Evolutionary conservation across 371 early-diverging fungal genomes (phyloP).

Genomic region (Syncephalis plumigaleata): DNA sequence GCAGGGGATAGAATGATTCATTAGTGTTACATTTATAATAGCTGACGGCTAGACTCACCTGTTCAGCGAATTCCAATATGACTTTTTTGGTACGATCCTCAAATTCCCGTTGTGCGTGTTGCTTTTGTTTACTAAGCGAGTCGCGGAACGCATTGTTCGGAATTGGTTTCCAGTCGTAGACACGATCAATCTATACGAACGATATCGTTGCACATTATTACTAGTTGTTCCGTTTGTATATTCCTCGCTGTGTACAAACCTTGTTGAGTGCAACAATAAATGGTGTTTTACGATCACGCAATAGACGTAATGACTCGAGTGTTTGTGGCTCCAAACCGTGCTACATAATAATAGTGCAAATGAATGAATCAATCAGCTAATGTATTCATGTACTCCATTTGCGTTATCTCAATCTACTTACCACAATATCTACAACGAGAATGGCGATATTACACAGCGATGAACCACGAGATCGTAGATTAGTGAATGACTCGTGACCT

Average conservation of each 20-base stretch:
- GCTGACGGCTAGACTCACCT: too few species aligned
- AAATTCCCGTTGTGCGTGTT: conserved; percentile 75
- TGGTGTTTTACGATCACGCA: conserved; percentile 94
- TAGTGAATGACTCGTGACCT: conserved; percentile 99
- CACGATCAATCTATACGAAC: conserved; percentile 75
- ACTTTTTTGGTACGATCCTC: conserved; percentile 67
- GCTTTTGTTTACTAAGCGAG: conserved; percentile 63
- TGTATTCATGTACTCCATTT: too few species aligned
- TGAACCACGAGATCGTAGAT: conserved; percentile 96
- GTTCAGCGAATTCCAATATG: conserved; percentile 88
- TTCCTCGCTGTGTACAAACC: neutral
- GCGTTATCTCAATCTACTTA: too few species aligned
- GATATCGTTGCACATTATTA: neutral
- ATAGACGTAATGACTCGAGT: conserved; percentile 88
- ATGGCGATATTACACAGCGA: conserved; percentile 99
- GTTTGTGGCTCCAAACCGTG: conserved; percentile 99
- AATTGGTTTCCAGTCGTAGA: conserved; percentile 88
- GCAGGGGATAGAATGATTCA: neutral
- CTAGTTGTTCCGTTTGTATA: neutral
- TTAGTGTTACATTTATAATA: too few species aligned
- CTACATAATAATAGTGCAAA: conserved; percentile 1
- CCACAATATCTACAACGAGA: conserved; percentile 97
- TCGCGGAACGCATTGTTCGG: conserved; percentile 71
- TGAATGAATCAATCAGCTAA: too few species aligned
- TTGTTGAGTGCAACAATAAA: conserved; percentile 99